Conservation (phyloP, 192 early-diverging fungal species). For the Coemansia sp. region DNA sequence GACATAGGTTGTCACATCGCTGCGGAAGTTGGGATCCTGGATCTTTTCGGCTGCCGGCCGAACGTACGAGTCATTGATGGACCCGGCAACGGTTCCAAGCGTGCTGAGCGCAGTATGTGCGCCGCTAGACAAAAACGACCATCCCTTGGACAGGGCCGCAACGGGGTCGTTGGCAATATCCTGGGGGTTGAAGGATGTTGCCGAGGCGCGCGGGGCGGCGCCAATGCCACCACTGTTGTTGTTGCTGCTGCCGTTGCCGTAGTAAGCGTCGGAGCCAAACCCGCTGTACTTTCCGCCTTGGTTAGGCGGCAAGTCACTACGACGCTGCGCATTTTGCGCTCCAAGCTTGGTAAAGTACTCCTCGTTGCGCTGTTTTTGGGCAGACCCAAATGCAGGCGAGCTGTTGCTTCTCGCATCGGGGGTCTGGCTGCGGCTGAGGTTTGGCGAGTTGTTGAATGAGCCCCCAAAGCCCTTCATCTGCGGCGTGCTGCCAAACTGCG, state of each 20-base stretch:
- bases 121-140: conserved; percentile 60
- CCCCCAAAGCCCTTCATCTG: conserved; percentile 52
- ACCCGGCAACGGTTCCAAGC: conserved; percentile 38
- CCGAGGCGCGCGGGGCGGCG: conserved; percentile 8
- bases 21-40: conserved; percentile 65
- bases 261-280: conserved; percentile 57
- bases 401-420: conserved; percentile 18
- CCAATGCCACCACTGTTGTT: no score
- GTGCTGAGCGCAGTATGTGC: conserved; percentile 49
- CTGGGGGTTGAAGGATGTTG: conserved; percentile 32
- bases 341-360: conserved; percentile 74
- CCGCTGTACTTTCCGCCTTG: conserved; percentile 78
- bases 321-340: conserved; percentile 54
- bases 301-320: conserved; percentile 65
- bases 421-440: conserved; percentile 26
- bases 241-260: not conserved
- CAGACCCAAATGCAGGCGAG: conserved; percentile 3
- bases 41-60: conserved; percentile 61
- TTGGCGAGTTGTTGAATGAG: conserved; percentile 13
- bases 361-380: conserved; percentile 71
- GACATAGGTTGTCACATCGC: conserved; percentile 62
- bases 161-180: conserved; percentile 69
- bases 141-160: conserved; percentile 65
- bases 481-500: conserved; percentile 19
- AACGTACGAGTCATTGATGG: conserved; percentile 65